Percentiles rank a stretch among this genome's conserved stretches.
Conservation (phyloP, 2,329 filamentous ascomycete genomes). For the Fusarium subtropicale region DNA sequence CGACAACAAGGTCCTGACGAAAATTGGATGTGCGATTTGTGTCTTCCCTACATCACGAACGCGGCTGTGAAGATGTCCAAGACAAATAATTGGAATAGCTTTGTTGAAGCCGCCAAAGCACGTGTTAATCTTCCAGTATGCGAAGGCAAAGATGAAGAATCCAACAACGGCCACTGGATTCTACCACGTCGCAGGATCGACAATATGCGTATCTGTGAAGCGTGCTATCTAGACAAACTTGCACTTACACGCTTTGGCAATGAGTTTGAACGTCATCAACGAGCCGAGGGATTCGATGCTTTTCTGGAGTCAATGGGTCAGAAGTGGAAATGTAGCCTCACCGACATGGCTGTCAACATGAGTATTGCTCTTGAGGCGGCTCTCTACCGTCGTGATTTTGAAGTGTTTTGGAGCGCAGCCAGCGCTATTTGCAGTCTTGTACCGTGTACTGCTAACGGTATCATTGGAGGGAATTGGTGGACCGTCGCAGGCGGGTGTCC, state of each 20-base stretch:
- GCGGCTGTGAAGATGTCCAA: slow-evolving; percentile 35
- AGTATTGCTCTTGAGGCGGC: slow-evolving; percentile 45
- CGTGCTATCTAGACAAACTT: slow-evolving; percentile 53
- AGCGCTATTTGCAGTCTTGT: slow-evolving; percentile 39
- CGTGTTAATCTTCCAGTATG: slow-evolving; percentile 47
- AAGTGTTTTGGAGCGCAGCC: slow-evolving; percentile 46
- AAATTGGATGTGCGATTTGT: slow-evolving; percentile 52
- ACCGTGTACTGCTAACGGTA: slow-evolving; percentile 47
- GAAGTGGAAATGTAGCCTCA: slow-evolving; percentile 45
- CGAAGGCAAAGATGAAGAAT: slow-evolving; percentile 44
- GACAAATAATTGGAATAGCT: slow-evolving; percentile 49
- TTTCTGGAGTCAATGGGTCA: slow-evolving; percentile 40
- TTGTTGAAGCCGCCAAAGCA: slow-evolving; percentile 39
- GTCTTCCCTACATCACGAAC: slow-evolving; percentile 44
- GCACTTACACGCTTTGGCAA: slow-evolving; percentile 45
- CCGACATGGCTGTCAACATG: slow-evolving; percentile 39
- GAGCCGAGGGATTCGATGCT: slow-evolving; percentile 38
- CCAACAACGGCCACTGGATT: slow-evolving; percentile 47
- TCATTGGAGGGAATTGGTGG: slow-evolving; percentile 52
- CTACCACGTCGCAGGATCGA: slow-evolving; percentile 41
- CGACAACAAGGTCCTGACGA: slow-evolving; percentile 43
- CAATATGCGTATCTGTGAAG: slow-evolving; percentile 49
- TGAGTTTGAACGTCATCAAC: slow-evolving; percentile 45
- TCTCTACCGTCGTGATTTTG: slow-evolving; percentile 43
- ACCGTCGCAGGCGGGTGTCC: slow-evolving; percentile 44